Evolutionary conservation across 306 rosid species (phyloP), one percentile per base, ranked within the genome.

Genomic region (Cucumis hystrix): DNA sequence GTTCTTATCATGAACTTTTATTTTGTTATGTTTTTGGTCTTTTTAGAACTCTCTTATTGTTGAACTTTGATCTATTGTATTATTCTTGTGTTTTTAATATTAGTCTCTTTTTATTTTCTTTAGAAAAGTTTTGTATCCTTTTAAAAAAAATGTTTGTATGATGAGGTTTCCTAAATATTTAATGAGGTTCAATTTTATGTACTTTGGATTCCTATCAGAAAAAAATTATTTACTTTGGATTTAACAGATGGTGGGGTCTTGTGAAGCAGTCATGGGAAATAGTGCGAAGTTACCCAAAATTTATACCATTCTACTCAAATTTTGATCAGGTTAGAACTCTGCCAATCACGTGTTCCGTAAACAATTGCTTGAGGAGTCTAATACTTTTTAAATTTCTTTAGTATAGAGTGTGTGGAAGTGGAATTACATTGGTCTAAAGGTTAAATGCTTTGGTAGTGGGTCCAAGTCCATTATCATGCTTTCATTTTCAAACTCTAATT

Each of bases 251-350:
- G 97, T 95, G 98, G 98, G 67, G 63, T 75, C 92, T 89, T 40
- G 93, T 95, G 85, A 97, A 87, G 79, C 90, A 88, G 80, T 95
- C 97, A 8, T 95, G 98, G 98, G 96, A 88, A 75, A 55, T 84
- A 57, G 65, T 77, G 74, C 91, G 64, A 78, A 82, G 80, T 20
- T 84, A 82, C 84, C 88, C 87, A 23, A 63, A 77, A 82, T 61
- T 57, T 58, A 86, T 90, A 66, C 97, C 97, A 23, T 87, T 95
- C 83, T 87, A 81, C 83, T 84, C 97, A 75, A 90, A 92, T 86
- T 95, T 95, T 83, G 97, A 95, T 82, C 96, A 95, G 98, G 98
- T 89, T 47, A 8, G 64, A 82, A 71, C 13, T 64, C 13, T 64
- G 30, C 61, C 55, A 3, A 69, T 21, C 75, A 49, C 6, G 25